Percentiles rank a stretch among this genome's conserved stretches.
phyloP scores from a whole-genome alignment of 75 land plant genomes.

The Gnetum montanum region DNA sequence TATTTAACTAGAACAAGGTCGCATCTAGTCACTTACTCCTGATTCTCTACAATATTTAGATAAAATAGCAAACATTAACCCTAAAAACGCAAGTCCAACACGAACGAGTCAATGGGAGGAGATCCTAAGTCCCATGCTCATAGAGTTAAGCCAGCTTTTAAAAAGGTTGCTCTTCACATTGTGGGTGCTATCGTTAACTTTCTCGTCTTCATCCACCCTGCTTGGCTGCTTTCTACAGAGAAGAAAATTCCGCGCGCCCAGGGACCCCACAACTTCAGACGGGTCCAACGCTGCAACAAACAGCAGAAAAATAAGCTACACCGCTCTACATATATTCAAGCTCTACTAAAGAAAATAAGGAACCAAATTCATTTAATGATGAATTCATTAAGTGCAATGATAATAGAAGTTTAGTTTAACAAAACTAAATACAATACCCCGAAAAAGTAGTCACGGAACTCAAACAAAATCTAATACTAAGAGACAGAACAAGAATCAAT shows the following conservation, averaged over 20 bases:
- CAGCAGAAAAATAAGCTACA: not conserved
- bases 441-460: too few species aligned
- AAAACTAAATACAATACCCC: too few species aligned
- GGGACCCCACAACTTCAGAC: constrained; percentile 27
- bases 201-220: not conserved
- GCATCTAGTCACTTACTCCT: too few species aligned
- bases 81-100: not conserved
- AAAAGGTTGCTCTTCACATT: not conserved
- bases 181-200: not conserved
- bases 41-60: too few species aligned
- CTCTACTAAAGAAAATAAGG: not conserved
- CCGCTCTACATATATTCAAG: not conserved
- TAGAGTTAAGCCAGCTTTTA: not conserved
- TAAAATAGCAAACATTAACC: too few species aligned
- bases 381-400: not conserved
- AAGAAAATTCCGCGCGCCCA: constrained; percentile 41
- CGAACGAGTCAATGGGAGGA: constrained; percentile 2
- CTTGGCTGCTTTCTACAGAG: constrained; percentile 39
- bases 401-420: not conserved
- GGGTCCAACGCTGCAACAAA: constrained; percentile 27
- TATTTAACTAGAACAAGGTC: too few species aligned
- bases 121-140: not conserved
- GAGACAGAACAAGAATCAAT: too few species aligned
- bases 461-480: too few species aligned
- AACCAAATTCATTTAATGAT: not conserved